Percentiles rank a stretch among this genome's conserved stretches.
phyloP scores from a whole-genome alignment of 176 grass and related monocot genomes.

The Oryza coarctata region DNA sequence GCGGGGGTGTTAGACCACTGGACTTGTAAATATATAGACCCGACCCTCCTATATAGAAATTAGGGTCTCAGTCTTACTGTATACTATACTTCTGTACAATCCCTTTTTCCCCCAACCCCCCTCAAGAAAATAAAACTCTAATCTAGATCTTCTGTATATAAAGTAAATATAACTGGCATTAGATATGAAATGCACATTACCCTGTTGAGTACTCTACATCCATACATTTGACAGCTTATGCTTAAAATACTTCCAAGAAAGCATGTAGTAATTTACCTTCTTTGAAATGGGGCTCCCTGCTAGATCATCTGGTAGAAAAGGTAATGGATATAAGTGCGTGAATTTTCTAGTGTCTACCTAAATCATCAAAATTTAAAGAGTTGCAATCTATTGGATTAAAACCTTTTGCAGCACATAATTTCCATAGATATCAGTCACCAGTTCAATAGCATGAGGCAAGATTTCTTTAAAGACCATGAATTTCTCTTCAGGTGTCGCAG shows the following conservation, averaged over 20 bases:
- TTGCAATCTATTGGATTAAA: conserved; percentile 3
- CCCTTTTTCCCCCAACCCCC: not conserved
- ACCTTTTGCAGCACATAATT: conserved; percentile 51
- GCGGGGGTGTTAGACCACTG: no score
- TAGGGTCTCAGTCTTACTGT: no score
- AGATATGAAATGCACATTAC: conserved; percentile 5
- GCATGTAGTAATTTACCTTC: not conserved
- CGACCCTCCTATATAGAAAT: no score
- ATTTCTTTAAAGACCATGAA: conserved; percentile 29
- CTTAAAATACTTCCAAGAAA: not conserved
- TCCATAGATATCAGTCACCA: conserved; percentile 37
- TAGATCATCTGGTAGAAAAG: not conserved
- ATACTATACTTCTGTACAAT: no score
- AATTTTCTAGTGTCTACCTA: not conserved
- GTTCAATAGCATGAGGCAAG: not conserved
- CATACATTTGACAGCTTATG: conserved; percentile 39
- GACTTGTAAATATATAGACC: no score
- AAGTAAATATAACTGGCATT: not conserved
- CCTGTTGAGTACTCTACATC: conserved; percentile 40
- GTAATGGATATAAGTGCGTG: not conserved
- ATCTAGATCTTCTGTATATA: not conserved
- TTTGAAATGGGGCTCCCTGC: not conserved
- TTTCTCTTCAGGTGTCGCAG: conserved; percentile 29
- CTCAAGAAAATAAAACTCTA: not conserved
- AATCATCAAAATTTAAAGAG: conserved; percentile 11